Evolutionary conservation across 2,329 filamentous ascomycete genomes (phyloP).

Genomic region (Elsinoe necatrix): DNA sequence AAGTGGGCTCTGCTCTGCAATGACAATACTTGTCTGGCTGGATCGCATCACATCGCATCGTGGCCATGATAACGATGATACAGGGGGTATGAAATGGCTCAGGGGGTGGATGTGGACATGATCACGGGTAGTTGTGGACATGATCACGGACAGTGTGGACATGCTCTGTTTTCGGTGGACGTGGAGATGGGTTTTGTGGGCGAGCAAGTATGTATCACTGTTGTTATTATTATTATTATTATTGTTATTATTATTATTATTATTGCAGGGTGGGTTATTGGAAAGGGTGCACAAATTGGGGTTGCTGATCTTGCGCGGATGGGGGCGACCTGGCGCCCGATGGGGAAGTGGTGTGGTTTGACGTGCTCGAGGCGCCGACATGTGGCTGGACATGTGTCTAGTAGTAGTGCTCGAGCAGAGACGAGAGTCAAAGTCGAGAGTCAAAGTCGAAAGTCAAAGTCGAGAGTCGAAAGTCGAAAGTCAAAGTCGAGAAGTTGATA

Average conservation of each 20-base stretch:
- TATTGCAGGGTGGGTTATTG: conserved; percentile 10
- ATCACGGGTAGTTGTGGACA: not conserved
- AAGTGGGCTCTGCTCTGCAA: not conserved
- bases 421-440: not conserved
- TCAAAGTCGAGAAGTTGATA: too few relatives aligned
- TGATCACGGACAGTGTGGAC: not conserved
- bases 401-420: not conserved
- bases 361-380: not conserved
- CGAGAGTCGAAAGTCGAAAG: not conserved
- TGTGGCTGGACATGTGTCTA: not conserved
- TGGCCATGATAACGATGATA: not conserved
- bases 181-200: not conserved
- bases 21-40: too few relatives aligned
- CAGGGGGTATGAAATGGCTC: not conserved
- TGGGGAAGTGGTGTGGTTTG: conserved; percentile 8
- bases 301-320: conserved; percentile 6
- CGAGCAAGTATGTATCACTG: too few relatives aligned
- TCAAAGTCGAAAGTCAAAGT: not conserved
- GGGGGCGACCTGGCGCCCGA: not conserved
- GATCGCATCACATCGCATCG: too few relatives aligned
- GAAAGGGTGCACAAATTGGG: not conserved
- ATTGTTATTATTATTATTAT: too few relatives aligned
- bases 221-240: too few relatives aligned
- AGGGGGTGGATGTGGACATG: too few relatives aligned
- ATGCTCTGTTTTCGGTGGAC: too few relatives aligned